Evolutionary conservation across 1,284 basidiomycete species (phyloP).

Genomic region (Boletus holoroseus): DNA sequence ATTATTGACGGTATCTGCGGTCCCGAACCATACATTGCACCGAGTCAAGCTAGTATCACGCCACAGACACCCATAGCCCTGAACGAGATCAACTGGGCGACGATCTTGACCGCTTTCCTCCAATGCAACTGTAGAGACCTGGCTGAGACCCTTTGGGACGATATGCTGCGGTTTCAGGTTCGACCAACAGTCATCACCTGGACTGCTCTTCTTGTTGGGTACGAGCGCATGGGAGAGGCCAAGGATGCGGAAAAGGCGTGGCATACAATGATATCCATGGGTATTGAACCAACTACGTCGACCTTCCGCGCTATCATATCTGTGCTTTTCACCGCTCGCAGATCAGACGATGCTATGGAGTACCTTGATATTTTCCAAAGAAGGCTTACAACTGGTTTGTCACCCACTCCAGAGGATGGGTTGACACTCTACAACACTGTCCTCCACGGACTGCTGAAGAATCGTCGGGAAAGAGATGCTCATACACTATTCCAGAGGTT

Average conservation of each 20-base stretch:
- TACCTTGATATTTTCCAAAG: conserved; percentile 40
- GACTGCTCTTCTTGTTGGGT: conserved; percentile 62
- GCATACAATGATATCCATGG: conserved; percentile 51
- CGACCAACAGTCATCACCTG: conserved; percentile 49
- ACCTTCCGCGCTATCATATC: conserved; percentile 60
- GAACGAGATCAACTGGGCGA: conserved; percentile 52
- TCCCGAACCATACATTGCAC: conserved; percentile 43
- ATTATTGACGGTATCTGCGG: conserved; percentile 49
- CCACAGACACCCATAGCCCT: conserved; percentile 43
- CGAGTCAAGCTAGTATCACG: conserved; percentile 35
- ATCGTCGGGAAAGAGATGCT: conserved; percentile 41
- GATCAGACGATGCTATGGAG: conserved; percentile 42
- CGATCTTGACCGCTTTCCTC: conserved; percentile 59
- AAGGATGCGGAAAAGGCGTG: conserved; percentile 51
- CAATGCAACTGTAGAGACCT: conserved; percentile 47
- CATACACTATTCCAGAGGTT: conserved; percentile 46
- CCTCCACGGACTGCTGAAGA: conserved; percentile 53
- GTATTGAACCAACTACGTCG: conserved; percentile 48
- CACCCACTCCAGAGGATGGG: conserved; percentile 20
- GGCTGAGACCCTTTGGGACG: conserved; percentile 59
- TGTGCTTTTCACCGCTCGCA: conserved; percentile 46
- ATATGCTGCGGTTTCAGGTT: conserved; percentile 48
- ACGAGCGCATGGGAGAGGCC: conserved; percentile 43
- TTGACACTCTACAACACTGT: conserved; percentile 59
- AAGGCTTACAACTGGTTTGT: conserved; percentile 23